Conservation (phyloP, 2,329 filamentous ascomycete genomes). For the Mycogone perniciosa region DNA sequence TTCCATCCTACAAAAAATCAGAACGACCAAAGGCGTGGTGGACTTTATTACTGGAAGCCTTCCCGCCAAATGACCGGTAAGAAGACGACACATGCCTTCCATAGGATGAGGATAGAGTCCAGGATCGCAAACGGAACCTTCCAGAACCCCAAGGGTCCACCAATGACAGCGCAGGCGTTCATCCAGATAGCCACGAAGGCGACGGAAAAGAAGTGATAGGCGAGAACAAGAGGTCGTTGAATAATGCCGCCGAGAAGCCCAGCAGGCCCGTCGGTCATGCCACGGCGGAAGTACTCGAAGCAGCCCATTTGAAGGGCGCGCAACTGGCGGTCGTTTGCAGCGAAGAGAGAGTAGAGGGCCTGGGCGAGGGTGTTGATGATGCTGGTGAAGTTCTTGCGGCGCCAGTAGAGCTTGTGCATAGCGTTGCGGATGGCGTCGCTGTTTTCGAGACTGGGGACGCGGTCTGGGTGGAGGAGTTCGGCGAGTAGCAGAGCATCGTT, state of each 20-base stretch:
- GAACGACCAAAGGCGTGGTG: background rate
- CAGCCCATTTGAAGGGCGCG: constrained; percentile 80
- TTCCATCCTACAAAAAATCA: no score
- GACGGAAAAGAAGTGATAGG: constrained; percentile 92
- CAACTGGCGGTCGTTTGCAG: constrained; percentile 72
- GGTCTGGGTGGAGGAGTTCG: constrained; percentile 62
- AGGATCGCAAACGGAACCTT: constrained; percentile 54
- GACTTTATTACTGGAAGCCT: constrained; percentile 26
- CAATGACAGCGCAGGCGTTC: constrained; percentile 34
- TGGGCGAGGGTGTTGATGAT: constrained; percentile 98
- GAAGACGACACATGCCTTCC: constrained; percentile 75
- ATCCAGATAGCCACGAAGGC: constrained; percentile 82
- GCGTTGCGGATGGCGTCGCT: constrained; percentile 58
- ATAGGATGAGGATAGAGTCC: constrained; percentile 64
- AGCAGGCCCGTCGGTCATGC: constrained; percentile 69
- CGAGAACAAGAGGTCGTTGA: constrained; percentile 66
- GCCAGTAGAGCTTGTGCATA: constrained; percentile 77
- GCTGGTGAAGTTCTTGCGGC: constrained; percentile 70
- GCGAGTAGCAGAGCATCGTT: constrained; percentile 81
- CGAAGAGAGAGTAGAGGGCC: constrained; percentile 86
- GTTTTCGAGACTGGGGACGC: constrained; percentile 64
- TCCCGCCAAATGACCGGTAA: constrained; percentile 74
- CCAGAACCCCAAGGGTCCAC: constrained; percentile 33
- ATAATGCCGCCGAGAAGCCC: constrained; percentile 79
- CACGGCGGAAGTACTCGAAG: constrained; percentile 83